phyloP scores from a whole-genome alignment of 2,329 filamentous ascomycete species.

The Arthrobotrys conoides region DNA sequence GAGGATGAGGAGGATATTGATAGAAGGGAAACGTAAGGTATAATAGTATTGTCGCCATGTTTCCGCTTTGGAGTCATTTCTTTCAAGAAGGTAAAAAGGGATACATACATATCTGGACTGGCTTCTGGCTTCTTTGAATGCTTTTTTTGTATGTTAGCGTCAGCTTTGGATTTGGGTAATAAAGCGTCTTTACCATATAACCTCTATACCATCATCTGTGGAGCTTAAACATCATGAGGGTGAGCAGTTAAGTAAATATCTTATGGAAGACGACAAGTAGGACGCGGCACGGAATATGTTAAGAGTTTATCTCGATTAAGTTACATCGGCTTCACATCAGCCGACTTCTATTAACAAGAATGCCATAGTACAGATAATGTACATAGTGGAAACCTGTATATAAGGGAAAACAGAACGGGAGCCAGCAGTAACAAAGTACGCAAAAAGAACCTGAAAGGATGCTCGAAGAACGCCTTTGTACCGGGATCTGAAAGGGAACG shows the following conservation, averaged over 20 bases:
- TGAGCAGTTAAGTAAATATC: too few species aligned
- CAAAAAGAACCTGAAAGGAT: slow-evolving; percentile 28
- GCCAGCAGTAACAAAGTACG: slow-evolving; percentile 17
- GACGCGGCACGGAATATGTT: too few species aligned
- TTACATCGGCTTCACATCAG: too few species aligned
- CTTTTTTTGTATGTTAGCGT: slow-evolving; percentile 28
- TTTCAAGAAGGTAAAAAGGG: background rate
- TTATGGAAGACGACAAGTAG: too few species aligned
- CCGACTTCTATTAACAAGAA: too few species aligned
- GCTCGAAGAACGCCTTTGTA: slow-evolving; percentile 52
- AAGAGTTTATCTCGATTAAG: too few species aligned
- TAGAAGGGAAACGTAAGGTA: background rate
- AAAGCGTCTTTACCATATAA: slow-evolving; percentile 5
- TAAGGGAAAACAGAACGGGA: too few species aligned
- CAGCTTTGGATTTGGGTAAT: slow-evolving; percentile 21
- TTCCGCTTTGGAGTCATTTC: background rate
- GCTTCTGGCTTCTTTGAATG: slow-evolving; percentile 10
- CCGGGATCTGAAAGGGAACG: slow-evolving; percentile 14
- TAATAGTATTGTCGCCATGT: background rate
- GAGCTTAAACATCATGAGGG: too few species aligned
- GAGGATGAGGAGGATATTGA: too few species aligned
- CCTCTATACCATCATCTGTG: background rate
- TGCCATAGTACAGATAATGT: too few species aligned
- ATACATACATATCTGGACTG: slow-evolving; percentile 14
- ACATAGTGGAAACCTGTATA: too few species aligned